These are phyloP conservation scores for Tylopilus plumbeoviolaceoides DNA, from an alignment of 768 basidiomycete species.

Conservation along the genomic window DNA sequence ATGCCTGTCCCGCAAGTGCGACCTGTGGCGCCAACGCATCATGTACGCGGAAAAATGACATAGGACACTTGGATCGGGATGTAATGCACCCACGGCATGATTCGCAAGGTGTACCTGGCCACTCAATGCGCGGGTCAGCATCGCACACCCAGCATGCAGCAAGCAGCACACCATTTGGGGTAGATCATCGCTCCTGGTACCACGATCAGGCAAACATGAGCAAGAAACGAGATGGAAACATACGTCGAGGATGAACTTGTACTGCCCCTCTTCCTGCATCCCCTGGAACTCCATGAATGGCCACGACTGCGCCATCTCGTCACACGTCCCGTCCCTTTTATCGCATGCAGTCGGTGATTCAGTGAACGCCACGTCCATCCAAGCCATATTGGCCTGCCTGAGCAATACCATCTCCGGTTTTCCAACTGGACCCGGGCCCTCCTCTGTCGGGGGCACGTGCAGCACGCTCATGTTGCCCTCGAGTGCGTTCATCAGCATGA, in stretches of 20 bases:
- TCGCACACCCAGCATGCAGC: too few relatives aligned
- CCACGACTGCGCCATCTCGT: constrained; percentile 41
- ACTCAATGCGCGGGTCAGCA: neutral
- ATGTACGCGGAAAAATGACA: constrained; percentile 66
- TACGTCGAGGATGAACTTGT: constrained; percentile 61
- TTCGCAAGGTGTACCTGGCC: constrained; percentile 49
- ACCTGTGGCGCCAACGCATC: constrained; percentile 57
- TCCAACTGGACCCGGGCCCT: constrained; percentile 32
- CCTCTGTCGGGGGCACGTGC: constrained; percentile 20
- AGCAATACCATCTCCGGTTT: constrained; percentile 32
- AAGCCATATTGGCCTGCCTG: too few relatives aligned
- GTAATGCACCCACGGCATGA: constrained; percentile 72
- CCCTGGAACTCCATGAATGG: constrained; percentile 45
- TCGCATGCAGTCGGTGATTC: constrained; percentile 44
- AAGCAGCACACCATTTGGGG: constrained; percentile 60
- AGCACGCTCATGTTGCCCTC: too few relatives aligned
- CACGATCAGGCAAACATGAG: neutral
- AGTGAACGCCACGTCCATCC: constrained; percentile 60
- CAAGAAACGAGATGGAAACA: constrained; percentile 5
- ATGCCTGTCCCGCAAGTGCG: constrained; percentile 50
- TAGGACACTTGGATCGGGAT: constrained; percentile 65
- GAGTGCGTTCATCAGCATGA: constrained; percentile 40
- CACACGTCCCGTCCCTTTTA: constrained; percentile 31
- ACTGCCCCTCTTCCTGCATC: constrained; percentile 49
- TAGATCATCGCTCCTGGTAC: constrained; percentile 57